phyloP scores from a whole-genome alignment of 495 filamentous ascomycete genomes.

The Symbiotaphrina buchneri region DNA sequence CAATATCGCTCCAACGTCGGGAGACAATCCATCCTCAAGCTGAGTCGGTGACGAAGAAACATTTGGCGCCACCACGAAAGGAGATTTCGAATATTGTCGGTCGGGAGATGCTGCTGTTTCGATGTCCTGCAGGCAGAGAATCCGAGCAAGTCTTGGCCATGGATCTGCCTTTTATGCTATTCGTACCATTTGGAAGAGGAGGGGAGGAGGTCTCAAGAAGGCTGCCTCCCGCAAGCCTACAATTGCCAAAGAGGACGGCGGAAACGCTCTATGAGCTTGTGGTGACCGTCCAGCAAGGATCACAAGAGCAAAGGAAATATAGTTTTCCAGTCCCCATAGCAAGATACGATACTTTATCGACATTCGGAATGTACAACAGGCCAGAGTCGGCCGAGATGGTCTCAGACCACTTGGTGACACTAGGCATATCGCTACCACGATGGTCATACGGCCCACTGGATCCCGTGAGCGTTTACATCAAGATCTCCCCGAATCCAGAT shows the following conservation, averaged over 20 bases:
- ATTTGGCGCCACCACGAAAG: slow-evolving; percentile 75
- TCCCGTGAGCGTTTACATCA: slow-evolving; percentile 88
- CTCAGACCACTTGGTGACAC: slow-evolving; percentile 74
- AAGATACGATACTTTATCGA: slow-evolving; percentile 88
- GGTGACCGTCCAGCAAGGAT: slow-evolving; percentile 83
- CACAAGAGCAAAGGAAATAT: slow-evolving; percentile 68
- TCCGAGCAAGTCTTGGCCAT: slow-evolving; percentile 81
- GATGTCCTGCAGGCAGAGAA: slow-evolving; percentile 62
- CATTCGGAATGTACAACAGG: slow-evolving; percentile 98
- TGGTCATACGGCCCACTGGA: slow-evolving; percentile 96
- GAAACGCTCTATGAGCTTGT: slow-evolving; percentile 96
- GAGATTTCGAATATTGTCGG: slow-evolving; percentile 84
- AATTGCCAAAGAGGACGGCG: slow-evolving; percentile 74
- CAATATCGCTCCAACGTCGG: slow-evolving; percentile 75
- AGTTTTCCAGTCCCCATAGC: slow-evolving; percentile 76
- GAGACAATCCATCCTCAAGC: slow-evolving; percentile 94
- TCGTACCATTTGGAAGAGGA: slow-evolving; percentile 84
- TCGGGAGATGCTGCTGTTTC: slow-evolving; percentile 82
- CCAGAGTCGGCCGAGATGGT: slow-evolving; percentile 70
- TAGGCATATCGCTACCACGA: slow-evolving; percentile 74
- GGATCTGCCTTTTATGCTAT: slow-evolving; percentile 92
- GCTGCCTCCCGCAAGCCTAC: slow-evolving; percentile 80
- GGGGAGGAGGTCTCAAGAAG: slow-evolving; percentile 70
- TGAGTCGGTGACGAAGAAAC: slow-evolving; percentile 80
- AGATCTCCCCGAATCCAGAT: slow-evolving; percentile 74